Base-by-base conservation (phyloP, 495 filamentous ascomycete genomes). In the Evernia prunastri region DNA sequence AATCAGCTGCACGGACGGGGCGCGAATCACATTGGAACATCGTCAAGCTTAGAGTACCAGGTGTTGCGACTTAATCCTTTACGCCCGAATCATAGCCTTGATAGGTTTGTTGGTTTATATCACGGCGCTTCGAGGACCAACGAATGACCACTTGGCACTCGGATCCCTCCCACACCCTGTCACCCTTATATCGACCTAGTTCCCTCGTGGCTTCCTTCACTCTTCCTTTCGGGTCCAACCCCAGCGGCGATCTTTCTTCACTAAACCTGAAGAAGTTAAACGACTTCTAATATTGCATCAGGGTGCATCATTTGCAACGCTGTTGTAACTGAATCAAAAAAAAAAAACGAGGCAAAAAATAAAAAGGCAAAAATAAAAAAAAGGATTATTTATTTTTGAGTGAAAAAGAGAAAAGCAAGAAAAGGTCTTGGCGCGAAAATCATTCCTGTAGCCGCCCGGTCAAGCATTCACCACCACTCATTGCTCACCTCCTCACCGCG, bases 1-100 rank as follows among this genome's bases (percentile, higher is more conserved):
- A 67, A 58, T 69, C 63, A 69, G 67, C 69, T 71, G 69, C 69
- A 67, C 60, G 69, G 61, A 60, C 53, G 61, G 58, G 61, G 63
- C 60, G 58, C 69, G 67, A 69, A 67, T 71, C 67, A 69, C 66
- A 61, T n/a, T n/a, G n/a, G 33, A 31, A 11, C 37, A 27, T 63
- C 58, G 47, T 66, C 61, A 59, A 37, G 42, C 63, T n/a, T n/a
- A n/a, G n/a, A n/a, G n/a, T 60, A 58, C 31, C 33, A 57, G 47
- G 31, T 53, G 47, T 39, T 59, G 33, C 47, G 61, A n/a, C n/a
- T n/a, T n/a, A n/a, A n/a, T n/a, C n/a, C n/a, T n/a, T n/a, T n/a
- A n/a, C n/a, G n/a, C n/a, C 29, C 58, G 64, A 43, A 56, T 59
- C 53, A 67, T 36, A 42, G 35, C 25, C 56, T 45, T 15, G n/a